A percentile compares a stretch with the other conserved stretches of the same genome.
Conservation (phyloP, 2,329 filamentous ascomycete genomes). For the Chaetomiaceae sp. region DNA sequence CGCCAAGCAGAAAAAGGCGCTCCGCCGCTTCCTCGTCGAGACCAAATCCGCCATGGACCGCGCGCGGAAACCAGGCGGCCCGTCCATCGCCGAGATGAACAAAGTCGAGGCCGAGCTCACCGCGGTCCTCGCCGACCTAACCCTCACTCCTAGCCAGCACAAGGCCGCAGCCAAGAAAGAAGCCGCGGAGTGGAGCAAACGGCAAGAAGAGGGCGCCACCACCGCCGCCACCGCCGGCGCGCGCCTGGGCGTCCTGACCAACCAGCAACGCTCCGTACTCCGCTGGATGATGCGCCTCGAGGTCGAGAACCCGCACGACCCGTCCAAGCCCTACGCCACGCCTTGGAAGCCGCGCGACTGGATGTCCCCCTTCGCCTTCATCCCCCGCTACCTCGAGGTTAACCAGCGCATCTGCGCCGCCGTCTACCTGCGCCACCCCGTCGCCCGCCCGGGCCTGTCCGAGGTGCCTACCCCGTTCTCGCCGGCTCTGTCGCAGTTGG, state of each 20-base stretch:
- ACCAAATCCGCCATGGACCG: conserved; percentile 60
- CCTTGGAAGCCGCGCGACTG: conserved; percentile 84
- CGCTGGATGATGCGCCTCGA: conserved; percentile 56
- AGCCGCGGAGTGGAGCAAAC: conserved; percentile 9
- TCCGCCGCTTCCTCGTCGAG: conserved; percentile 66
- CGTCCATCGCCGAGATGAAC: conserved; percentile 39
- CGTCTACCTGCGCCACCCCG: conserved; percentile 90
- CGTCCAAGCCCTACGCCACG: conserved; percentile 77
- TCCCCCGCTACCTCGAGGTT: conserved; percentile 92
- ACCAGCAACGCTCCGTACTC: conserved; percentile 46
- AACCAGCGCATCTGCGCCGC: conserved; percentile 96
- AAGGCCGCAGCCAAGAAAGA: conserved; percentile 36
- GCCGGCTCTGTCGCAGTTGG: conserved; percentile 66
- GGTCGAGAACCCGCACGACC: conserved; percentile 72
- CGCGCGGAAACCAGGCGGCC: conserved; percentile 36
- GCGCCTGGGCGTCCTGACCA: neutral
- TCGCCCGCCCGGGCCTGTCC: conserved; percentile 73
- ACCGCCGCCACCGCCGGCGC: neutral
- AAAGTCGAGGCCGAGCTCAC: conserved; percentile 47
- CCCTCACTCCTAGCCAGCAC: conserved; percentile 30
- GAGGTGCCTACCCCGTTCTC: conserved; percentile 83
- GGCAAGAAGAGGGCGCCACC: neutral
- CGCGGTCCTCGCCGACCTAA: conserved; percentile 42
- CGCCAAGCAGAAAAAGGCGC: conserved; percentile 69
- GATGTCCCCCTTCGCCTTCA: conserved; percentile 91